Conservation (phyloP, 2,329 filamentous ascomycete genomes). For the Ophiostoma ips region DNA sequence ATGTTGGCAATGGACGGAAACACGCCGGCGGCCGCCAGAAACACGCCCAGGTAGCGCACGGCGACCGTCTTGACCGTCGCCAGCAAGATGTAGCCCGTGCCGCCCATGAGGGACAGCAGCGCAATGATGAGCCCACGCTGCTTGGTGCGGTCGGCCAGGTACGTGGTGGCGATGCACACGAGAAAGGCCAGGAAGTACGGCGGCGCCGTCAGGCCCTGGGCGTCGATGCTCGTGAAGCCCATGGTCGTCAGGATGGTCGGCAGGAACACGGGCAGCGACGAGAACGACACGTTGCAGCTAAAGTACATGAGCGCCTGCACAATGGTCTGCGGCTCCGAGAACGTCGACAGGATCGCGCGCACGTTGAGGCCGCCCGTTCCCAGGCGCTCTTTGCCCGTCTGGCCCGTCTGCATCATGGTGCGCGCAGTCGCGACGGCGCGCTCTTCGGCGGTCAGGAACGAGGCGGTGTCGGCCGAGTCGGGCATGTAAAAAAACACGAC, state of each 20-base stretch:
- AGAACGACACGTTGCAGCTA: slow-evolving; percentile 24
- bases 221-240: slow-evolving; percentile 51
- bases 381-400: slow-evolving; percentile 32
- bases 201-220: slow-evolving; percentile 59
- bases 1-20: slow-evolving; percentile 57
- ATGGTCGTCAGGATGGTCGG: slow-evolving; percentile 50
- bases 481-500: slow-evolving; percentile 41
- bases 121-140: slow-evolving; percentile 50
- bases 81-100: slow-evolving; percentile 50
- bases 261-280: slow-evolving; percentile 44
- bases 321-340: slow-evolving; percentile 36
- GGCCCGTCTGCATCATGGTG: slow-evolving; percentile 37
- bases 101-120: slow-evolving; percentile 40
- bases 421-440: slow-evolving; percentile 40
- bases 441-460: slow-evolving; percentile 43
- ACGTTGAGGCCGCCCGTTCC: slow-evolving; percentile 25
- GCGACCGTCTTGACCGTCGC: slow-evolving; percentile 34
- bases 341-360: slow-evolving; percentile 31
- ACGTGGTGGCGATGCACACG: slow-evolving; percentile 45
- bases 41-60: slow-evolving; percentile 33
- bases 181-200: slow-evolving; percentile 56
- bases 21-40: slow-evolving; percentile 29
- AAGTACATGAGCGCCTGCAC: slow-evolving; percentile 26
- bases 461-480: slow-evolving; percentile 36
- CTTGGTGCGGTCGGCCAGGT: slow-evolving; percentile 48